Percentiles rank a stretch among this genome's conserved stretches.
phyloP scores from a whole-genome alignment of 805 yeast genomes.

The Aciculoconidium aculeatum region DNA sequence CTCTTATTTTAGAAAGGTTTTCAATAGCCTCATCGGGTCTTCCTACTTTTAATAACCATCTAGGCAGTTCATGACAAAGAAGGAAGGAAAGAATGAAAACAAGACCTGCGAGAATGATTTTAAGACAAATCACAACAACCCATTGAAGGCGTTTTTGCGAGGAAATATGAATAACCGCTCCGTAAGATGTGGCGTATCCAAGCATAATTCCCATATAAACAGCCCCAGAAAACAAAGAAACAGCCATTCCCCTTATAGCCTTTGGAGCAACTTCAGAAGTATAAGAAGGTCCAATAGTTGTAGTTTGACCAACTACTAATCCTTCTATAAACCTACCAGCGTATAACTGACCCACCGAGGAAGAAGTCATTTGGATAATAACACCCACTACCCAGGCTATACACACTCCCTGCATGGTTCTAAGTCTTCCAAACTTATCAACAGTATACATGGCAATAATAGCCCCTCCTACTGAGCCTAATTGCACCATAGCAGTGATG shows the following conservation, averaged over 20 bases:
- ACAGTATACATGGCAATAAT: constrained; percentile 42
- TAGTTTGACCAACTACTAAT: constrained; percentile 51
- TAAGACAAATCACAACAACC: constrained; percentile 47
- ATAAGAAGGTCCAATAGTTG: constrained; percentile 51
- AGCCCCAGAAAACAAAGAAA: constrained; percentile 51
- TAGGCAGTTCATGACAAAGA: constrained; percentile 44
- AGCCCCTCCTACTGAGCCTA: constrained; percentile 52
- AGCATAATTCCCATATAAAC: constrained; percentile 51
- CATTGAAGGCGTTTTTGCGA: constrained; percentile 37
- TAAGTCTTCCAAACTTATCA: constrained; percentile 47
- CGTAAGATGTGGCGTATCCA: constrained; percentile 41
- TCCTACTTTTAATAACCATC: constrained; percentile 45
- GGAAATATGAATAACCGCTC: constrained; percentile 43
- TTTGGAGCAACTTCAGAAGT: constrained; percentile 50
- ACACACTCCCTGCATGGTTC: constrained; percentile 39
- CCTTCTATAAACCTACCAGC: constrained; percentile 55
- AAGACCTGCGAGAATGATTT: constrained; percentile 43
- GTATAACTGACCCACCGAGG: constrained; percentile 43
- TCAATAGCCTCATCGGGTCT: constrained; percentile 33
- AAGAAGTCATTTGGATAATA: constrained; percentile 43
- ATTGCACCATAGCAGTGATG: constrained; percentile 53
- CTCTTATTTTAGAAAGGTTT: constrained; percentile 38
- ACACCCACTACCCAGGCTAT: constrained; percentile 32
- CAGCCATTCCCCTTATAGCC: constrained; percentile 46
- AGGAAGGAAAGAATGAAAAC: constrained; percentile 35